Evolutionary conservation across 1,139 yeast genomes (phyloP).

Genomic region (Yamadazyma buinensis): DNA sequence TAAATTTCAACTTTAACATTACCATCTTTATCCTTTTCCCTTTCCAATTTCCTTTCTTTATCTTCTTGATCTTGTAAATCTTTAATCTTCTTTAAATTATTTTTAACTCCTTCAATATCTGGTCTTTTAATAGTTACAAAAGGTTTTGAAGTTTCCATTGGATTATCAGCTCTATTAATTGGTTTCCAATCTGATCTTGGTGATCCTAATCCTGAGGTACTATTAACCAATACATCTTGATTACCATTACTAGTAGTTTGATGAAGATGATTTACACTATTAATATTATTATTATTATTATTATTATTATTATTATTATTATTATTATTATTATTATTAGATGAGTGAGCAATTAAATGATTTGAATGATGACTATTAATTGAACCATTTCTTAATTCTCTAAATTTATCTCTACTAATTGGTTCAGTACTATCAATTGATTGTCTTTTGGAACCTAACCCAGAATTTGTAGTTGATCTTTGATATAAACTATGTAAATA

Average conservation of each 20-base stretch:
- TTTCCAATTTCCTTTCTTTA: conserved; percentile 12
- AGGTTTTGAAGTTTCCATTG: conserved; percentile 66
- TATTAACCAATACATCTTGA: no score
- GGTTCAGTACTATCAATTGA: conserved; percentile 26
- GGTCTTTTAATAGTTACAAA: conserved; percentile 69
- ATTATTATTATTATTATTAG: no score
- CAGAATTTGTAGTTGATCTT: conserved; percentile 27
- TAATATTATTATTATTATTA: no score
- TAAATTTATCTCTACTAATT: neutral
- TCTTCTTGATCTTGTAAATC: conserved; percentile 2
- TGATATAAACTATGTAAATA: conserved; percentile 61
- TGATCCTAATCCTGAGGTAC: neutral
- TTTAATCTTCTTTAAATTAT: conserved; percentile 21
- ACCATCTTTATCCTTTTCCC: no score
- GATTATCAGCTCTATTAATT: conserved; percentile 77
- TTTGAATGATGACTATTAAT: neutral
- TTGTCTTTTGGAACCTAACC: conserved; percentile 21
- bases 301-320: no score
- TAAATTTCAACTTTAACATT: conserved; percentile 25
- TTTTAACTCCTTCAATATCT: conserved; percentile 20
- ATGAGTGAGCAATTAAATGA: no score
- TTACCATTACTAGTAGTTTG: no score
- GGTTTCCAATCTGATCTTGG: conserved; percentile 37
- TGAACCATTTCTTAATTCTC: conserved; percentile 1
- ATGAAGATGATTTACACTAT: no score